These are phyloP conservation scores for Scedosporium apiospermum DNA, from an alignment of 2,329 filamentous ascomycete genomes.

Conservation along the genomic window DNA sequence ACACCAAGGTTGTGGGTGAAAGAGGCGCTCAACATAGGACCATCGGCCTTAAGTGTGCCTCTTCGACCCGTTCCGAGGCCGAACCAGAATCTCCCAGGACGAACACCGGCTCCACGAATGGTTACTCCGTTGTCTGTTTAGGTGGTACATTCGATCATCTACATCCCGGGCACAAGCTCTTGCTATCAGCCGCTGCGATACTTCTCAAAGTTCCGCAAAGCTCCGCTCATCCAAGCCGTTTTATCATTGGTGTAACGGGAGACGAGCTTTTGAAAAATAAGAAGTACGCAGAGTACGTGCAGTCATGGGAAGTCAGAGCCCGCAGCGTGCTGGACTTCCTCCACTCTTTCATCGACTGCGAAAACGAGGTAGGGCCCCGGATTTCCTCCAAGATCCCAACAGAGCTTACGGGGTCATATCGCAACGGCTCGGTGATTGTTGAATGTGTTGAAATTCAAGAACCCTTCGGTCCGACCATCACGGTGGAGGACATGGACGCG, in stretches of 20 bases:
- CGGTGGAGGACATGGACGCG: constrained; percentile 65
- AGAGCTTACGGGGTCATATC: constrained; percentile 20
- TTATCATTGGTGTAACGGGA: constrained; percentile 81
- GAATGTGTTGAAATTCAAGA: constrained; percentile 82
- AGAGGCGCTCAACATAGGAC: constrained; percentile 39
- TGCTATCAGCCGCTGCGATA: constrained; percentile 79
- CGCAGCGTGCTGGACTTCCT: constrained; percentile 64
- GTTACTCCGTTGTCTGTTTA: constrained; percentile 50
- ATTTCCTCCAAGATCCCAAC: constrained; percentile 8
- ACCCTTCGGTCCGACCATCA: constrained; percentile 82
- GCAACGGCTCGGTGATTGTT: constrained; percentile 51
- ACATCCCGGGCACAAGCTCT: constrained; percentile 90
- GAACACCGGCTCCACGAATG: not conserved
- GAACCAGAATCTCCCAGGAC: not conserved
- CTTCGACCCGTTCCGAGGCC: constrained; percentile 14
- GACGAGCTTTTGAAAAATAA: constrained; percentile 83
- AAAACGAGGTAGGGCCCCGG: constrained; percentile 17
- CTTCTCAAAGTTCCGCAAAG: constrained; percentile 46
- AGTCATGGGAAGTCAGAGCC: constrained; percentile 71
- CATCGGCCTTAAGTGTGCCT: constrained; percentile 40
- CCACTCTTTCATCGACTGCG: constrained; percentile 45
- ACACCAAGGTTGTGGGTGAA: constrained; percentile 38
- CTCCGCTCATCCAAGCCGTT: constrained; percentile 35
- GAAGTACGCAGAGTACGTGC: constrained; percentile 71
- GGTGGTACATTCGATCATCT: constrained; percentile 96